Evolutionary conservation across 768 basidiomycete species (phyloP).

Genomic region (Agrocybe praecox): DNA sequence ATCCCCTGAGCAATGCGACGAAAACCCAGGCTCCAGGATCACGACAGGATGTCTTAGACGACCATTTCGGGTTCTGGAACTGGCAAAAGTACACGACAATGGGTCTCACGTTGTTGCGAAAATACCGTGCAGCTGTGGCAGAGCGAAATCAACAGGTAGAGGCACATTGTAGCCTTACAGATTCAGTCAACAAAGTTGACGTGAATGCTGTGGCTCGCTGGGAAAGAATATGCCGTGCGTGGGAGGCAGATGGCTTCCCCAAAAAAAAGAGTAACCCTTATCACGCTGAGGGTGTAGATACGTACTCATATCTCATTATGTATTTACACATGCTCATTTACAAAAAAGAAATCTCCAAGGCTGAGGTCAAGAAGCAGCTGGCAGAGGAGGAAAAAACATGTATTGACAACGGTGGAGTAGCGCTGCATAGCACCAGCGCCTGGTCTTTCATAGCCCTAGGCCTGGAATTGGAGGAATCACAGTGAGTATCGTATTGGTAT

Average conservation of each 20-base stretch:
- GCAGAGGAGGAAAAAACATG: too few species aligned
- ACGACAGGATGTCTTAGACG: too few species aligned
- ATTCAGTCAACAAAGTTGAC: neutral
- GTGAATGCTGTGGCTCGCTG: too few species aligned
- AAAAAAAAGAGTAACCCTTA: conserved; percentile 14
- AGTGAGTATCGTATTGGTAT: conserved; percentile 11
- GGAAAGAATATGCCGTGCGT: conserved; percentile 9
- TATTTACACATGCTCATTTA: neutral
- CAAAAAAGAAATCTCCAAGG: neutral
- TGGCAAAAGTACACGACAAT: conserved; percentile 22
- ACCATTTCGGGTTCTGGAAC: too few species aligned
- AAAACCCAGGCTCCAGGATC: too few species aligned
- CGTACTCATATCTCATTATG: neutral
- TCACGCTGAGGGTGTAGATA: neutral
- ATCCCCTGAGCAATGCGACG: too few species aligned
- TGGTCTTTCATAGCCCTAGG: conserved; percentile 8
- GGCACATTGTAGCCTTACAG: conserved; percentile 9
- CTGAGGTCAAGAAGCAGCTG: conserved; percentile 4
- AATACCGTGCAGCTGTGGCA: conserved; percentile 8
- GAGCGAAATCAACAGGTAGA: conserved; percentile 12
- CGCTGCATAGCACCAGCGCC: neutral
- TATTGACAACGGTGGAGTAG: too few species aligned
- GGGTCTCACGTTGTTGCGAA: conserved; percentile 2
- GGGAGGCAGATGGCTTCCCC: conserved; percentile 10
- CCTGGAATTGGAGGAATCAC: conserved; percentile 15